phyloP scores from a whole-genome alignment of 2,329 filamentous ascomycete genomes.

The Colletotrichum sp. region DNA sequence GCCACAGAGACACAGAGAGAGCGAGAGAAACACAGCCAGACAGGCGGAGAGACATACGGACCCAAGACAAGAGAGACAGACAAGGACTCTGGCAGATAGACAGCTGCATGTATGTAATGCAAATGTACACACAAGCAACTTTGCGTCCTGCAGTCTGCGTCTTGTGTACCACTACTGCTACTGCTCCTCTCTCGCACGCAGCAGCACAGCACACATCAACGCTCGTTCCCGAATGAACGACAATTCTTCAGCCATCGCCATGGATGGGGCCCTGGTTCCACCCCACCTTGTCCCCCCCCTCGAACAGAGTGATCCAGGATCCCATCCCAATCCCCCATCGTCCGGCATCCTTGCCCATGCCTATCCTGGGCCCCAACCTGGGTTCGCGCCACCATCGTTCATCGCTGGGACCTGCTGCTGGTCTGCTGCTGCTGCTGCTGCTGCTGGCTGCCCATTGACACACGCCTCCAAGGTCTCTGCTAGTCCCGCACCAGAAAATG shows the following conservation, averaged over 20 bases:
- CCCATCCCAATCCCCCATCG: constrained; percentile 1
- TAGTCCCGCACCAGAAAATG: constrained; percentile 13
- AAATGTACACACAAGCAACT: background rate
- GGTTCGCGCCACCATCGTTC: constrained; percentile 17
- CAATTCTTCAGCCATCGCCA: constrained; percentile 21
- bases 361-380: background rate
- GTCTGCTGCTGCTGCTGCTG: background rate
- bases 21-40: background rate
- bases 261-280: background rate
- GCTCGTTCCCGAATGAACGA: constrained; percentile 12
- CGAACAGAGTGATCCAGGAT: constrained; percentile 6
- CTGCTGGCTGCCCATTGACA: background rate
- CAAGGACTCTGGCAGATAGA: background rate
- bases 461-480: constrained; percentile 5
- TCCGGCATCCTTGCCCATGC: constrained; percentile 10
- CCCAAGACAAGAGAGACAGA: background rate
- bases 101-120: background rate
- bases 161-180: background rate
- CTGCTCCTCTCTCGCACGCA: background rate
- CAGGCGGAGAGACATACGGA: background rate
- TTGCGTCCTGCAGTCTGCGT: background rate
- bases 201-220: background rate
- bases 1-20: background rate
- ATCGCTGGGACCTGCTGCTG: background rate
- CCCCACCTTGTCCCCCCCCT: constrained; percentile 10